Base-by-base conservation (phyloP, 805 yeast species). In the Ogataea neopini region DNA sequence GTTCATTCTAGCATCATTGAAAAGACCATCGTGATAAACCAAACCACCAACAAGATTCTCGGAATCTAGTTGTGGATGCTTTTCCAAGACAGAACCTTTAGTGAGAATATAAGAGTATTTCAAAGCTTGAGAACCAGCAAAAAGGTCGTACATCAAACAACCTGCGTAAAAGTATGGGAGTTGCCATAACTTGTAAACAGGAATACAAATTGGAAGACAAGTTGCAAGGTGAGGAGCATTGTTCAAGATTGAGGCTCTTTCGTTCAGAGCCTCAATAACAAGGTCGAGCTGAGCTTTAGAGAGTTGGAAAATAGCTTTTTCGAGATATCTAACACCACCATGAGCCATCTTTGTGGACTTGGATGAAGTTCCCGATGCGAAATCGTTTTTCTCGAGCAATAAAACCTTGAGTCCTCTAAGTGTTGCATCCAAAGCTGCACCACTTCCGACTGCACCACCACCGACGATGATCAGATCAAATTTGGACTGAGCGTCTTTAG, bases 361-460 rank as follows among this genome's bases (percentile, higher is more conserved):
- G 29, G 97, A 89, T 7, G 96, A 86, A 13, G 97, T 92, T 35
- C 96, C 97, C 8, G 89, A 77, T 6, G 96, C 96, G 63, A 86
- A 91, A 72, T 91, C 98, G 54, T 81, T 82, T 63, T 85, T 85
- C 69, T 91, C 98, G 49, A 91, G 77, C 48, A 91, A 68, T 43
- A 95, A 87, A 36, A 89, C 96, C 62, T 88, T 87, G 57, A 90
- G 79, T 40, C 97, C 97, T 68, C 98, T 79, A 36, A 95, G 79
- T 23, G 85, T 79, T 30, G 97, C 97, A 69, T 91, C 98, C 37
- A 91, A 73, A 1, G 97, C 97, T 40, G 88, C 80, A 50, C 97
- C 98, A 4, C 96, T 74, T 53, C 98, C 98, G 13, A 94, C 84
- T 33, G 97, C 97, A 64, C 98, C 98, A 57, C 97, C 97, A 51